Base-by-base conservation (phyloP, 1,284 basidiomycete genomes). In the Cystobasidium pallidum region DNA sequence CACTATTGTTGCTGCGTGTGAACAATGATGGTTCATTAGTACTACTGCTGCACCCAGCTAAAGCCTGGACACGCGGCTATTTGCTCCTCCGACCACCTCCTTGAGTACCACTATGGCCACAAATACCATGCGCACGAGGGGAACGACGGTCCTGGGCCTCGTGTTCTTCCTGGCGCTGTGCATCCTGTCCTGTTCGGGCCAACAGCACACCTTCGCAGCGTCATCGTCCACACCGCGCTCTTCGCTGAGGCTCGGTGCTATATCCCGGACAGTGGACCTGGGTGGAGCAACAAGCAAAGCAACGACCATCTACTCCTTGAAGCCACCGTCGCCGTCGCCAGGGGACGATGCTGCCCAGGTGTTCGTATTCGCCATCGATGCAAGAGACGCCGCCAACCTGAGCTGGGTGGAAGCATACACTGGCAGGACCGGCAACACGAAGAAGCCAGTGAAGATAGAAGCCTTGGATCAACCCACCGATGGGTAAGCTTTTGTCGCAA, bases 181-280 rank as follows among this genome's bases (percentile, higher is more conserved):
- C 24, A 10, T 24, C 3, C 49, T 51, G 45, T 6, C 45, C 8
- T 47, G 45, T 15, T 24, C 49, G 24, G 21, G 3, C 4, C 49
- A 51, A 24, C 49, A 51, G 49, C n/a, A 51, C 28, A 34, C 54
- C 54, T 57, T 57, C n/a, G 17, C 28, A 34, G 54, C 54, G 19
- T 36, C 54, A 57, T 36, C 54, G 32, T 57, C 54, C 30, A 57
- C 57, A 57, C 64, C 64, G 34, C 51, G 34, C 28, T 66, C 64
- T 19, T 28, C 28, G n/a, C 58, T 61, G 39, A 30, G 28, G 19
- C 39, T 70, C 45, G 39, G 45, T 19, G 61, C 67, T 34, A 43
- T 96, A 75, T 89, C 92, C 26, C 89, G 91, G 77, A 89, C 89
- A 11, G 84, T 93, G 75, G 93, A 95, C 78, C 88, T 95, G 49